These are phyloP conservation scores for Coniochaeta ligniaria DNA, from an alignment of 2,329 filamentous ascomycete species.

Conservation along the genomic window DNA sequence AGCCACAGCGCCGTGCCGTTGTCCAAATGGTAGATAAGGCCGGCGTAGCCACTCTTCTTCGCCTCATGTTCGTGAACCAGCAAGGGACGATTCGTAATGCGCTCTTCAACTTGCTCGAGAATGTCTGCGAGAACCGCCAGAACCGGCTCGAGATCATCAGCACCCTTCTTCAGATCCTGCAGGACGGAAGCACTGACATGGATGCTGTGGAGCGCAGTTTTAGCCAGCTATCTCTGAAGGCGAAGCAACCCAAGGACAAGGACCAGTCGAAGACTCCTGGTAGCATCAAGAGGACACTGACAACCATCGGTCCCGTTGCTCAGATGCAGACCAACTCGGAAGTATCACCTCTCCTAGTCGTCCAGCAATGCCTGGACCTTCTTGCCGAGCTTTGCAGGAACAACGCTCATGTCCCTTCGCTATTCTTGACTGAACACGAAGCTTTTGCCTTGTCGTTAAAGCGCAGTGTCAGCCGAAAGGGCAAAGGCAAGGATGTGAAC, in stretches of 20 bases:
- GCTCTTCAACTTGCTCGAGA: constrained; percentile 79
- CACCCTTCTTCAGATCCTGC: constrained; percentile 84
- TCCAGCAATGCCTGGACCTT: constrained; percentile 87
- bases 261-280: constrained; percentile 75
- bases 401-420: constrained; percentile 79
- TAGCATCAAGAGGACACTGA: constrained; percentile 66
- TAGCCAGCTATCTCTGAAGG: constrained; percentile 82
- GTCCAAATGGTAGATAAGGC: constrained; percentile 97
- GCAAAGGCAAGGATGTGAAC: constrained; percentile 77
- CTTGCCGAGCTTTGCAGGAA: constrained; percentile 77
- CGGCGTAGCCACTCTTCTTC: constrained; percentile 88
- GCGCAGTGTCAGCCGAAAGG: constrained; percentile 70
- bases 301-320: constrained; percentile 40
- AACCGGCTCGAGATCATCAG: constrained; percentile 92
- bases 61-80: constrained; percentile 97
- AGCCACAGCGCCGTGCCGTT: constrained; percentile 69
- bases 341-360: constrained; percentile 87
- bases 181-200: constrained; percentile 91
- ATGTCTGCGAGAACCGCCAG: constrained; percentile 94
- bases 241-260: constrained; percentile 69
- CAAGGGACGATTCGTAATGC: constrained; percentile 79
- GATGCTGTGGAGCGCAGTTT: constrained; percentile 94
- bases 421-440: constrained; percentile 95
- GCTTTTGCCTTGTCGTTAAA: constrained; percentile 66
- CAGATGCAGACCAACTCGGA: constrained; percentile 63